Evolutionary conservation across 2,329 filamentous ascomycete species (phyloP).

Genomic region (Aspergillus sp.): DNA sequence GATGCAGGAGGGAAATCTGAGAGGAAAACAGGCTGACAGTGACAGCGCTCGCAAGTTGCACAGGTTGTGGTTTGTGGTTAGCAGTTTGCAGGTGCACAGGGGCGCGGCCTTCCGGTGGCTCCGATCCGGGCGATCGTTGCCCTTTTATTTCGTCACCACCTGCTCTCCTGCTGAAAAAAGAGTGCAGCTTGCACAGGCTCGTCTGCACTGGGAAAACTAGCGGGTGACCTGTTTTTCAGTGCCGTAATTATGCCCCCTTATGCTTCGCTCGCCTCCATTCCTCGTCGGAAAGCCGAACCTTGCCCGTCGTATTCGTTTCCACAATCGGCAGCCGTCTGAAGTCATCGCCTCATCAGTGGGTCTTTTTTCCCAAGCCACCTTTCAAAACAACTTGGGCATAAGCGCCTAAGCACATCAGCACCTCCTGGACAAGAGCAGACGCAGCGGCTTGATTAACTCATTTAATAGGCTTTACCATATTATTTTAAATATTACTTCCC

Average conservation of each 20-base stretch:
- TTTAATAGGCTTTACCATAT: too few species aligned
- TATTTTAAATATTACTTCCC: too few species aligned
- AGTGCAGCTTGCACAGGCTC: background rate
- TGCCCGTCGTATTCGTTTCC: constrained; percentile 7
- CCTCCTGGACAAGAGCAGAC: too few species aligned
- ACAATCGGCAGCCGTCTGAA: background rate
- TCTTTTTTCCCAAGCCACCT: background rate
- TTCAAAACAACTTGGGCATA: background rate
- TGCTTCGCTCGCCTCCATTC: background rate
- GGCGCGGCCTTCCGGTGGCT: constrained; percentile 22
- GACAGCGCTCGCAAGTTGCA: background rate
- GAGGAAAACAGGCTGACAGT: constrained; percentile 17
- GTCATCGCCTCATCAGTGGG: constrained; percentile 2
- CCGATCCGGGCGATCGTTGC: constrained; percentile 24
- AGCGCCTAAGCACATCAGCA: too few species aligned
- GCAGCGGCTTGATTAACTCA: too few species aligned
- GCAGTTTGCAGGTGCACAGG: constrained; percentile 9
- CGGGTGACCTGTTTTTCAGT: too few species aligned
- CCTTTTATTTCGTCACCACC: constrained; percentile 12
- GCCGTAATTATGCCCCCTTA: too few species aligned
- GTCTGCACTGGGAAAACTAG: background rate
- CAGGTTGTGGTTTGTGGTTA: too few species aligned
- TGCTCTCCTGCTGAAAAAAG: background rate
- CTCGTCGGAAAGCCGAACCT: background rate
- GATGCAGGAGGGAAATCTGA: constrained; percentile 6